Base-by-base conservation (phyloP, 441 rosid genomes). In the Pelargonium australe region DNA sequence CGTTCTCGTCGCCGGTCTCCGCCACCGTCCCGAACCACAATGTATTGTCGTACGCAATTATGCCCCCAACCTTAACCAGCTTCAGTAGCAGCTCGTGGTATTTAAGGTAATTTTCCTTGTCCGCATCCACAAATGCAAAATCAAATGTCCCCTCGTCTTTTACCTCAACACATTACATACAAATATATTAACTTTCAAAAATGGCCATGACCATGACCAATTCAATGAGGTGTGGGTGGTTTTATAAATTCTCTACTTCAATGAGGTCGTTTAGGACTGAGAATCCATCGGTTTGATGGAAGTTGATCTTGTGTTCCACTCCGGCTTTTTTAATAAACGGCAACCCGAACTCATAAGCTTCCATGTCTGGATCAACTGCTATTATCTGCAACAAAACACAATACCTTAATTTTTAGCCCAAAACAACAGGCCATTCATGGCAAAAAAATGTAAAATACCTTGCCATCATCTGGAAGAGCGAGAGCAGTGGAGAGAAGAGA, bases 401-500 rank as follows among this genome's bases (percentile, higher is more conserved):
- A 67, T 9, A 11, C 2, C 5, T 20, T 49, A 17, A 25, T 3
- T 10, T 67, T 45, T 6, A 16, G 8, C 5, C 4, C 7, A 47
- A 41, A 1, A 37, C 41, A 14, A 47, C 28, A 12, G 9, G 20
- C 28, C 14, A 12, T 12, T 0, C 23, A 20, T 1, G 23, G 23
- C 23, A 20, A 20, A 20, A 20, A 20, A 20, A 20, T 7, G 3
- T 8, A 10, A 12, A 45, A 20, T 64, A 73, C 71, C 76, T 73
- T 73, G 43, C 71, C 76, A 3, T 73, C 71, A 0, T 73, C 64
- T 0, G 76, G 76, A 55, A 73, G 16, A 16, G 76, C 70, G 2
- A 73, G 76, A 40, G 76, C 76, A 7, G 76, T 73, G 51, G 67
- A 62, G 7, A 73, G 76, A 63, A 73, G 76, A 17, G 76, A 73